Conservation (phyloP, 495 filamentous ascomycete species). For the Trichocladium antarcticum region DNA sequence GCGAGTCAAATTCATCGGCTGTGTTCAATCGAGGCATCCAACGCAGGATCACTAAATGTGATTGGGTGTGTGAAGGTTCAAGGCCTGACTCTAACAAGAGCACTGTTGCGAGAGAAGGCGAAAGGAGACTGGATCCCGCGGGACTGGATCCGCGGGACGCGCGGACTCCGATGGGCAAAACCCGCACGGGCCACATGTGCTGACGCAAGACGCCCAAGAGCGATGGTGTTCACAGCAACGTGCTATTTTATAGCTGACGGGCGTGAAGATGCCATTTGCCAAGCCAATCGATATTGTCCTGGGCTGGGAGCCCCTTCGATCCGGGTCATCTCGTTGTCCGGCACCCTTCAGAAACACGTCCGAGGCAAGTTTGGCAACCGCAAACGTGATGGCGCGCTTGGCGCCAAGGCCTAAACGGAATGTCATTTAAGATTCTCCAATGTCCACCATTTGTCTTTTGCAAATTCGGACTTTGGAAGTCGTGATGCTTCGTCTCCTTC, state of each 20-base stretch:
- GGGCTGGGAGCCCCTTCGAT: too few relatives aligned
- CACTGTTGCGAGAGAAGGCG: not conserved
- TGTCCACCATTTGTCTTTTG: not conserved
- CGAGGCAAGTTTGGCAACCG: not conserved
- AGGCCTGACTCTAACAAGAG: too few relatives aligned
- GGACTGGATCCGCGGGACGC: constrained; percentile 3
- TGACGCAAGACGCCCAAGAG: too few relatives aligned
- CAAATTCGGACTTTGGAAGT: not conserved
- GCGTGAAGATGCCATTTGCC: too few relatives aligned
- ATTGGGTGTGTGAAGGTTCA: too few relatives aligned
- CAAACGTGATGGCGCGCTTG: not conserved
- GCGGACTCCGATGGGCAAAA: constrained; percentile 1
- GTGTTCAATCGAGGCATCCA: too few relatives aligned
- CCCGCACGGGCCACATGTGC: not conserved
- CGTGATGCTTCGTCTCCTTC: not conserved
- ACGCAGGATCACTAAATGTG: too few relatives aligned
- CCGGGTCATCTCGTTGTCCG: constrained; percentile 2
- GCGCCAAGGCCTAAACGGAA: not conserved
- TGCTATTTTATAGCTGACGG: too few relatives aligned
- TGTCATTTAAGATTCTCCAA: not conserved
- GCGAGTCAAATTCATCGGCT: too few relatives aligned
- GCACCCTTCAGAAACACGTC: not conserved
- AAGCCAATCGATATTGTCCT: too few relatives aligned
- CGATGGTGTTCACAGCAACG: too few relatives aligned
- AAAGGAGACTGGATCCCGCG: constrained; percentile 1